Percentiles rank a stretch among this genome's conserved stretches.
These are phyloP conservation scores for Colletotrichum godetiae DNA, from an alignment of 2,329 filamentous ascomycete genomes.

Conservation along the genomic window DNA sequence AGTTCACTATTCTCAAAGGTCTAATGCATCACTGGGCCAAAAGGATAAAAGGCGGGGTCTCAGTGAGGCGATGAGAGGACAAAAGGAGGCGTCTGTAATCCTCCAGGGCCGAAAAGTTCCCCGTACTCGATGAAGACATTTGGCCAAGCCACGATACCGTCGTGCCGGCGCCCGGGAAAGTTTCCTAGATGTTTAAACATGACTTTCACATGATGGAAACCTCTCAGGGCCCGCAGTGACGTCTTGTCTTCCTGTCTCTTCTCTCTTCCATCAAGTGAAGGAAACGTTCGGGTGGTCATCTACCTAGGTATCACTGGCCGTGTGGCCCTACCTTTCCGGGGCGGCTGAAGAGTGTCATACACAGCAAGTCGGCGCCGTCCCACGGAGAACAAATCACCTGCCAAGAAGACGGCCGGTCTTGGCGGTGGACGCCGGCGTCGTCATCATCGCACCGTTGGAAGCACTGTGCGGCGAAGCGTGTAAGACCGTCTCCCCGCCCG, in stretches of 20 bases:
- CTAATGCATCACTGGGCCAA: not conserved
- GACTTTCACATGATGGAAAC: not conserved
- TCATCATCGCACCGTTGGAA: slow-evolving; percentile 23
- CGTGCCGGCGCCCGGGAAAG: not conserved
- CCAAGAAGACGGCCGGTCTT: slow-evolving; percentile 28
- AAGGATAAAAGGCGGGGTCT: not conserved
- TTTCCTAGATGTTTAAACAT: not conserved
- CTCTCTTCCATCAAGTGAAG: not conserved
- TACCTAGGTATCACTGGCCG: too few species aligned
- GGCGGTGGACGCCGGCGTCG: slow-evolving; percentile 24
- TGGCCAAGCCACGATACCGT: not conserved
- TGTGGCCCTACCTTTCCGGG: not conserved
- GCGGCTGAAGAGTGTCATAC: not conserved
- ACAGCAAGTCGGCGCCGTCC: not conserved
- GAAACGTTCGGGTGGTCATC: too few species aligned
- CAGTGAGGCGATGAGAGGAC: not conserved
- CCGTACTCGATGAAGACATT: not conserved
- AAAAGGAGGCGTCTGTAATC: not conserved
- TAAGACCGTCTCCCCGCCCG: not conserved
- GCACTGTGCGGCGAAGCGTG: slow-evolving; percentile 9
- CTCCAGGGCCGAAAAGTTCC: not conserved
- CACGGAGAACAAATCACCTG: slow-evolving; percentile 9
- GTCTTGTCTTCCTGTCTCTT: not conserved
- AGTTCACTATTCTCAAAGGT: not conserved
- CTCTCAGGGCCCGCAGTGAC: not conserved